Evolutionary conservation across 1,284 basidiomycete species (phyloP), one percentile per base, ranked within the genome.

Genomic region (Tylopilus sp.): DNA sequence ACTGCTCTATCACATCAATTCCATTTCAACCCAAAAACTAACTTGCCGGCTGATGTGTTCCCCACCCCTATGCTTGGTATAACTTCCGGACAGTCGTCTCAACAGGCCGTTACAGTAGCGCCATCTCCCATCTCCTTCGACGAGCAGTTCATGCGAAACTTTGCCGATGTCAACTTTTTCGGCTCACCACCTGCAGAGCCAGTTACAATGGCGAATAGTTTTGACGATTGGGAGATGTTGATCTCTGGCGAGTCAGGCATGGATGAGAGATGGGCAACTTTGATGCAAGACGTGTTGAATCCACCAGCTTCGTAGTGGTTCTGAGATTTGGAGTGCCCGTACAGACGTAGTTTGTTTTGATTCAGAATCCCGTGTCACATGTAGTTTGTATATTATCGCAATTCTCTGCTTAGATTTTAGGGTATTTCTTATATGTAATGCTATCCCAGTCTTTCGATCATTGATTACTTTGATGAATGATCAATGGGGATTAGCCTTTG

Each of bases 211-310:
- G 32, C 15, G n/a, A 57, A 38, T 29, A 58, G 16, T 58, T 68
- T 72, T 15, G 67, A 74, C 18, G 65, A 68, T 66, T 82, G 65
- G 79, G 85, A 56, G 1, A 79, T 86, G 78, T 80, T 87, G 74
- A 81, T 86, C 74, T 80, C 83, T 24, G 83, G 85, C 33, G 86
- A 88, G 59, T 83, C 84, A 10, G 85, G 83, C 4, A 85, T 87
- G 65, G 86, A 88, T 65, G 83, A 87, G 61, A 85, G 85, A 67
- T 89, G 87, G 87, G 80, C 81, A 68, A 79, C 80, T 3, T 84
- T 89, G 67, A 87, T 89, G 84, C 81, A 83, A 32, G 85, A 87
- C 32, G 72, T 87, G 57, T 67, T 87, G 67, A 81, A 83, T 63
- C 63, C 64, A 8, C 53, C 71, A 1, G 29, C 33, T 62, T 60